Percentiles rank a stretch among this genome's conserved stretches.
phyloP scores from a whole-genome alignment of 257 asterid genomes.

The Plantago major region DNA sequence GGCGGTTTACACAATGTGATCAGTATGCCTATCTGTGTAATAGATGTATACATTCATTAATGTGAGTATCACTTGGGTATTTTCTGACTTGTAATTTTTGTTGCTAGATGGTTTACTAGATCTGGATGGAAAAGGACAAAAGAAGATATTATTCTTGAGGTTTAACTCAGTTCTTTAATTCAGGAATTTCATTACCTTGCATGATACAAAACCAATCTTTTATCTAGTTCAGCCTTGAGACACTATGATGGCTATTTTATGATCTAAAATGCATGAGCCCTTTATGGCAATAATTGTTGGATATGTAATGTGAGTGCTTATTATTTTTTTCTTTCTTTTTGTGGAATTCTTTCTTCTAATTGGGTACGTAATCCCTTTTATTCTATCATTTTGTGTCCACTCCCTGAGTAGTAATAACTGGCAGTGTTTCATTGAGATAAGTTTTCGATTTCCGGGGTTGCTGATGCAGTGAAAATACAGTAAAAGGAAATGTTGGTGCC shows the following conservation, averaged over 20 bases:
- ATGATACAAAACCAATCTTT: constrained; percentile 9
- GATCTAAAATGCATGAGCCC: neutral
- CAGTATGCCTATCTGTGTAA: constrained; percentile 3
- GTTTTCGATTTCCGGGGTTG: no score
- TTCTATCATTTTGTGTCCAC: no score
- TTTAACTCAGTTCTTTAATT: constrained; percentile 20
- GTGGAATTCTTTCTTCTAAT: no score
- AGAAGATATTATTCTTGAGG: constrained; percentile 70
- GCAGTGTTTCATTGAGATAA: no score
- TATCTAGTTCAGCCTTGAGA: neutral
- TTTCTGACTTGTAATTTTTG: constrained; percentile 24
- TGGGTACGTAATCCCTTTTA: no score
- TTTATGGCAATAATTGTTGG: no score
- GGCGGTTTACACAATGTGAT: constrained; percentile 1
- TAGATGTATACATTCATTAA: neutral
- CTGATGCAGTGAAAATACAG: no score
- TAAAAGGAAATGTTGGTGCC: no score
- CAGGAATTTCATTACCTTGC: constrained; percentile 11
- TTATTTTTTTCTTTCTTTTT: no score
- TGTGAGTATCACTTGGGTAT: constrained; percentile 5
- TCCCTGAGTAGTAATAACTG: no score
- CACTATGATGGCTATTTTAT: neutral
- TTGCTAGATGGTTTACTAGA: constrained; percentile 78
- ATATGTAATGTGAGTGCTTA: no score
- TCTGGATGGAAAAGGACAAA: constrained; percentile 86